Conservation (phyloP, 2,329 filamentous ascomycete genomes). For the Venturia aucupariae region DNA sequence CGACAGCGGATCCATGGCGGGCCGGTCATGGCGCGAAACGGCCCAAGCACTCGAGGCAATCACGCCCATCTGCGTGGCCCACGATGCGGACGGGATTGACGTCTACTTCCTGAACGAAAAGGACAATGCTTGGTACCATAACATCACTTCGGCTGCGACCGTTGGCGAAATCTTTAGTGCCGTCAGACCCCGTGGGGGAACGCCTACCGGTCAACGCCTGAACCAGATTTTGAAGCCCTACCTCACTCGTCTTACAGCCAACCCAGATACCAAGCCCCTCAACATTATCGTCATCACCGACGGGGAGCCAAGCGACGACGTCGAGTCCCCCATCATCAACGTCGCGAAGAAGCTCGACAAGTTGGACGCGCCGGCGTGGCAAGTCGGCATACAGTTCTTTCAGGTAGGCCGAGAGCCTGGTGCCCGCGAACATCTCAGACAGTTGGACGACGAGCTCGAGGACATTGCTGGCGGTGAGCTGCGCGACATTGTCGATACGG, state of each 20-base stretch:
- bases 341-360: constrained; percentile 62
- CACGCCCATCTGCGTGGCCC: constrained; percentile 68
- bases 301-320: constrained; percentile 71
- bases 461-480: constrained; percentile 45
- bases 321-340: constrained; percentile 57
- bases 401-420: constrained; percentile 69
- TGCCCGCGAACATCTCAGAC: constrained; percentile 56
- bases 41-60: constrained; percentile 60
- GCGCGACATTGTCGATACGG: constrained; percentile 87
- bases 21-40: constrained; percentile 67
- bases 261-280: constrained; percentile 58
- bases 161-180: constrained; percentile 63
- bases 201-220: constrained; percentile 66
- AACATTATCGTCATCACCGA: constrained; percentile 94
- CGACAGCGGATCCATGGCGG: constrained; percentile 81
- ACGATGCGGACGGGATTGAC: constrained; percentile 80
- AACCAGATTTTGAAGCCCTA: constrained; percentile 66
- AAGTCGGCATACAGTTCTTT: constrained; percentile 92
- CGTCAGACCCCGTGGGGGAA: constrained; percentile 56
- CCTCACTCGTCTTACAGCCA: constrained; percentile 44
- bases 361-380: constrained; percentile 62
- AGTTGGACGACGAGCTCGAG: constrained; percentile 65
- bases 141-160: constrained; percentile 48
- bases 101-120: constrained; percentile 79
- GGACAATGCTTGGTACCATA: constrained; percentile 51